Conservation (phyloP, 2,329 filamentous ascomycete species). For the Fusarium setosum region DNA sequence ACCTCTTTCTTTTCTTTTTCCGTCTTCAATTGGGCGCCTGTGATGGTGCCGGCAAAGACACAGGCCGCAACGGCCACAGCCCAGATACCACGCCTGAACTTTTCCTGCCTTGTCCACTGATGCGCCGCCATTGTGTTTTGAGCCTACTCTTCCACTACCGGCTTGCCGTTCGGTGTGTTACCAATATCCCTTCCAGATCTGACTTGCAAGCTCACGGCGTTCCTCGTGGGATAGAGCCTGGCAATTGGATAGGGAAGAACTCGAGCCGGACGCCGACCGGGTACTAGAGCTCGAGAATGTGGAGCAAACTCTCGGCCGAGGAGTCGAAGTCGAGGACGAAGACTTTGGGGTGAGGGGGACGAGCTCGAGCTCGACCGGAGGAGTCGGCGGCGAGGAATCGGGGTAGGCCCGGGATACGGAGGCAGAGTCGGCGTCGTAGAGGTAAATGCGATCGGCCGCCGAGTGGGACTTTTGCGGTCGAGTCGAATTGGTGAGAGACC, state of each 20-base stretch:
- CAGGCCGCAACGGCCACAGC: slow-evolving; percentile 60
- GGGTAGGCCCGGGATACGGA: slow-evolving; percentile 27
- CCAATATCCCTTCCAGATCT: slow-evolving; percentile 45
- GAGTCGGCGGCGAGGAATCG: slow-evolving; percentile 11
- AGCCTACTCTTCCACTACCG: not conserved
- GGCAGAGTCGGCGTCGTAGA: slow-evolving; percentile 19
- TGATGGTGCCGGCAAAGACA: slow-evolving; percentile 59
- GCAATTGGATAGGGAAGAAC: not conserved
- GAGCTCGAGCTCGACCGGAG: slow-evolving; percentile 20
- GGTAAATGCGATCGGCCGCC: slow-evolving; percentile 11
- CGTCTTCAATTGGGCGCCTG: slow-evolving; percentile 62
- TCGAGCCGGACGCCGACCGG: slow-evolving; percentile 2
- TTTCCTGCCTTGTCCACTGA: slow-evolving; percentile 47
- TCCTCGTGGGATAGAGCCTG: slow-evolving; percentile 33
- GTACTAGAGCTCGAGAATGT: not conserved
- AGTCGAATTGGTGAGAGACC: slow-evolving; percentile 6
- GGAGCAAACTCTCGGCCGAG: not conserved
- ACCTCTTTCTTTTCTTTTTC: slow-evolving; percentile 60
- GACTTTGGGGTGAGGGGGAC: not conserved
- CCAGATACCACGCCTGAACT: slow-evolving; percentile 49
- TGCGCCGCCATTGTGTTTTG: slow-evolving; percentile 24
- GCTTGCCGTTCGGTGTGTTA: slow-evolving; percentile 10
- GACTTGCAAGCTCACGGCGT: slow-evolving; percentile 35
- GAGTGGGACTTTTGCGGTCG: slow-evolving; percentile 21
- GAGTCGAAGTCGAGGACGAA: not conserved